Base-by-base conservation (phyloP, 345 rosid genomes). In the Tarenaya hassleriana region DNA sequence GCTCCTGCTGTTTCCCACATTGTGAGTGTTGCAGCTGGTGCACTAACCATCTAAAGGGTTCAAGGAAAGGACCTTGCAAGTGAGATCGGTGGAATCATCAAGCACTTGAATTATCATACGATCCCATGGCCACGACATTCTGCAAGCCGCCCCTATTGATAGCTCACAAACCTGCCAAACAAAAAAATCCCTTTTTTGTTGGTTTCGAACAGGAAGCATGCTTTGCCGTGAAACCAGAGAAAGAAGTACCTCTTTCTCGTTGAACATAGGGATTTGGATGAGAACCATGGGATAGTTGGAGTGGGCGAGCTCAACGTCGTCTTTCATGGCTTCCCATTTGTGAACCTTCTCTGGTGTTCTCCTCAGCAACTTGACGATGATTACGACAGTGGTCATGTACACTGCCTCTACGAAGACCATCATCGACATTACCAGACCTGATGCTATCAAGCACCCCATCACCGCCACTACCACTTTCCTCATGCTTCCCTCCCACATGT, bases 1-100 rank as follows among this genome's bases (percentile, higher is more conserved):
- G 55, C 14, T 60, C 71, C 71, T 67, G 71, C 38, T 33, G 17
- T 2, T 12, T 33, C 3, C 7, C 10, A 33, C 10, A 7, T 3
- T 1, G 7, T 1, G 7, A 9, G n/a, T 33, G 33, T 34, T 6
- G 0, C 8, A 9, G 32, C 14, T 12, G 12, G 5, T 7, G 1
- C 16, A 10, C 11, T 8, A 8, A 35, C 8, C 39, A 21, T 38
- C 14, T 41, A 27, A 19, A 44, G 45, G 16, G 15, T n/a, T 47
- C 49, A 63, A 61, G n/a, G n/a, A n/a, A n/a, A n/a, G n/a, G n/a
- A 73, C 80, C 83, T 77, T 62, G 52, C 74, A 60, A 33, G 61
- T 48, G 11, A 71, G 80, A 63, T 77, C 78, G 5, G 83, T 80
- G 14, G 86, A 80, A 47, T 80, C 86, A 57, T 80, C 83, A 13